These are phyloP conservation scores for Lasiosphaeriaceae sp. DNA, from an alignment of 495 filamentous ascomycete species.

Conservation along the genomic window DNA sequence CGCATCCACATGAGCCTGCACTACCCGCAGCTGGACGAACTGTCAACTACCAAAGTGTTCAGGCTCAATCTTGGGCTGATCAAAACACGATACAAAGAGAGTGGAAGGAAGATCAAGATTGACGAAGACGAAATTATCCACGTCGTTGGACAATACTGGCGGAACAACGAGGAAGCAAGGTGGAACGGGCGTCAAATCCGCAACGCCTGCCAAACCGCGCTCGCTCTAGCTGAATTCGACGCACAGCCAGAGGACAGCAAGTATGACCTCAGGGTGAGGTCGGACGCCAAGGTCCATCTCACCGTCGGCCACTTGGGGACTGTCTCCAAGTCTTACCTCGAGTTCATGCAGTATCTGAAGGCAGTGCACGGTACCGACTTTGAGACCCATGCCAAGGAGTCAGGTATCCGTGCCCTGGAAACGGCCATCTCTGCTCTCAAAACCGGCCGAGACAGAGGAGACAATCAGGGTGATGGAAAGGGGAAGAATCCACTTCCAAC, in stretches of 20 bases:
- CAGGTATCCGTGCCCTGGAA: no score
- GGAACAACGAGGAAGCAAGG: constrained; percentile 7
- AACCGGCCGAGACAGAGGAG: no score
- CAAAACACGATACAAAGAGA: background rate
- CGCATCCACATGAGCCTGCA: constrained; percentile 47
- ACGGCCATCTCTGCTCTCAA: no score
- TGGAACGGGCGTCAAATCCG: background rate
- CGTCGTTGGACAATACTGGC: constrained; percentile 9
- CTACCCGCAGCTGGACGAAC: constrained; percentile 23
- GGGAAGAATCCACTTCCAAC: no score
- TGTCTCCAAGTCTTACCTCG: background rate
- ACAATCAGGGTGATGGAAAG: no score
- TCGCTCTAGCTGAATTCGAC: background rate
- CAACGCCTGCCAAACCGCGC: constrained; percentile 1
- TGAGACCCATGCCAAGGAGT: background rate
- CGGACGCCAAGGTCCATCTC: background rate
- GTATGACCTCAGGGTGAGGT: no score
- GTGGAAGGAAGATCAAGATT: background rate
- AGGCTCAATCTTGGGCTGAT: constrained; percentile 12
- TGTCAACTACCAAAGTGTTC: constrained; percentile 9
- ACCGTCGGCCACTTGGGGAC: background rate
- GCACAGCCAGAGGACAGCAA: background rate
- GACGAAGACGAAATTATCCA: background rate
- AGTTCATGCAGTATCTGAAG: background rate
- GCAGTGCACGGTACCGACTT: background rate